phyloP scores from a whole-genome alignment of 371 early-diverging fungal species.

The Rhizomucor miehei region DNA sequence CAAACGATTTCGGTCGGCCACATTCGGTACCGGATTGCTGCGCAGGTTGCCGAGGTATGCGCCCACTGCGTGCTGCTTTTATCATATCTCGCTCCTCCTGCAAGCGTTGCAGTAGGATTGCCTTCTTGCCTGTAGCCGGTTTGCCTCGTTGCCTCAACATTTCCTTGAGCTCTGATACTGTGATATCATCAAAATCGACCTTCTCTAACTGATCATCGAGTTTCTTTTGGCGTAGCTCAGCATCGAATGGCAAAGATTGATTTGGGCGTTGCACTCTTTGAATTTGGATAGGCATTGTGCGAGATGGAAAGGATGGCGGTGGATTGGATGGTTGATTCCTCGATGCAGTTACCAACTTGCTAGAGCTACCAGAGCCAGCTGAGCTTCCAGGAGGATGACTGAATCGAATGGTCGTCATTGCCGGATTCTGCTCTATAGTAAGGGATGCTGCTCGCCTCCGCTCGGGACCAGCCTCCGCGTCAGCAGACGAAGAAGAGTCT shows the following conservation, averaged over 20 bases:
- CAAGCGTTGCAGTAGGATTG: slow-evolving; percentile 29
- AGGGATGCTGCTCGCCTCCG: slow-evolving; percentile 5
- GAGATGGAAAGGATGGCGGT: slow-evolving; percentile 16
- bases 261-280: slow-evolving; percentile 21
- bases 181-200: slow-evolving; percentile 64
- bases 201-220: slow-evolving; percentile 57
- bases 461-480: not conserved
- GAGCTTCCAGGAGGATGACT: not conserved
- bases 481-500: not conserved
- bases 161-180: slow-evolving; percentile 70
- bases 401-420: slow-evolving; percentile 2
- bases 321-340: not conserved
- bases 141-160: slow-evolving; percentile 49
- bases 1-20: slow-evolving; percentile 10
- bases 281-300: slow-evolving; percentile 30
- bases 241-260: slow-evolving; percentile 22
- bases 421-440: slow-evolving; percentile 3
- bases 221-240: slow-evolving; percentile 47
- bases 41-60: slow-evolving; percentile 15
- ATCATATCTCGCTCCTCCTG: slow-evolving; percentile 53
- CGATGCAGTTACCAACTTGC: slow-evolving; percentile 1
- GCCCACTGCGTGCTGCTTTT: slow-evolving; percentile 22
- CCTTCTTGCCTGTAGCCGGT: slow-evolving; percentile 58
- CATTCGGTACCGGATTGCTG: slow-evolving; percentile 11
- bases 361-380: not conserved